Conservation (phyloP, 345 rosid species). For the Punica granatum region DNA sequence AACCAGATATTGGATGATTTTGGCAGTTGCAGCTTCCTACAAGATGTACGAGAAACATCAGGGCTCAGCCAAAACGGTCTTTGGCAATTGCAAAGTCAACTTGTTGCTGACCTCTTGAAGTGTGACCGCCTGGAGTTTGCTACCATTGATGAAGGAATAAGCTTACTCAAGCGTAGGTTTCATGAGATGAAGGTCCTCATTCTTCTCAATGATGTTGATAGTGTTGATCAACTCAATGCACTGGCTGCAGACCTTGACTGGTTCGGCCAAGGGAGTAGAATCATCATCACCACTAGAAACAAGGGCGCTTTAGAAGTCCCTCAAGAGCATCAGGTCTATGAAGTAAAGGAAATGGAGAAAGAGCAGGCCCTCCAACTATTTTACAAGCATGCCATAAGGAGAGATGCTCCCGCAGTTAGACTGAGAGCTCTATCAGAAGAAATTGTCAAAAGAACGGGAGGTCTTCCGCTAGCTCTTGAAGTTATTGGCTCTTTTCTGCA, state of each 20-base stretch:
- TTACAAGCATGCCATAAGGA: background rate
- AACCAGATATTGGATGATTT: background rate
- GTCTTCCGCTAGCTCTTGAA: conserved; percentile 1
- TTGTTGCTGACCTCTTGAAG: background rate
- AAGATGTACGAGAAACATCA: background rate
- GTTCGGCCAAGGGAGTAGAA: conserved; percentile 4
- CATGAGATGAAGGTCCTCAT: background rate
- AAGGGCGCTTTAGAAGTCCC: background rate
- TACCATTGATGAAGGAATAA: background rate
- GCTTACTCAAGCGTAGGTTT: background rate
- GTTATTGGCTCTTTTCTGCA: background rate
- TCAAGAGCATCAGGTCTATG: background rate
- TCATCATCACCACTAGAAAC: background rate
- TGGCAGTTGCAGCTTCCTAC: conserved; percentile 8
- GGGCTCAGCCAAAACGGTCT: background rate
- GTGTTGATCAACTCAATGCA: background rate
- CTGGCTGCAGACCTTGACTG: background rate
- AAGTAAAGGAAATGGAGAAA: background rate
- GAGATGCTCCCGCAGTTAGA: too few relatives aligned
- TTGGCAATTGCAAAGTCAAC: background rate
- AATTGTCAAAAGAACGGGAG: background rate
- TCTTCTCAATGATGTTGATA: conserved; percentile 1
- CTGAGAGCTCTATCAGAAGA: background rate
- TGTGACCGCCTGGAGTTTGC: background rate
- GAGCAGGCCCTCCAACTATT: background rate